Evolutionary conservation across 2,329 filamentous ascomycete species (phyloP).

Genomic region (Zymoseptoria crescenta): DNA sequence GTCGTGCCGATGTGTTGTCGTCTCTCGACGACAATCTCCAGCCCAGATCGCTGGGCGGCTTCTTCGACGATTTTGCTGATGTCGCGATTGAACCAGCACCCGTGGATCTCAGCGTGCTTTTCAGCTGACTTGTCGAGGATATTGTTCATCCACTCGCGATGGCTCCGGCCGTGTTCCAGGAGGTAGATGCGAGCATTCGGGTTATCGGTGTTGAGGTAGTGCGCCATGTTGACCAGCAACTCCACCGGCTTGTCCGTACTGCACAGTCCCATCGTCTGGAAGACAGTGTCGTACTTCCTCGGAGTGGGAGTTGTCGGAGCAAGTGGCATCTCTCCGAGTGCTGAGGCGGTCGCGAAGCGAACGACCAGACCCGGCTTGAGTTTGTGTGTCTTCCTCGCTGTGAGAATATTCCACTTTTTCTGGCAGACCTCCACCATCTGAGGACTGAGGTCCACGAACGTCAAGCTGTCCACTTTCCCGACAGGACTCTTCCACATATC

Average conservation of each 20-base stretch:
- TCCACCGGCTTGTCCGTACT: slow-evolving; percentile 39
- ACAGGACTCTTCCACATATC: slow-evolving; percentile 13
- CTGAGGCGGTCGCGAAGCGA: slow-evolving; percentile 39
- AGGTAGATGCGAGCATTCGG: slow-evolving; percentile 40
- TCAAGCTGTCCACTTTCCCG: slow-evolving; percentile 35
- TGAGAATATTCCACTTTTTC: slow-evolving; percentile 41
- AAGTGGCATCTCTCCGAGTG: slow-evolving; percentile 36
- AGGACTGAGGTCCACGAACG: slow-evolving; percentile 40
- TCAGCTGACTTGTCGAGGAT: slow-evolving; percentile 40
- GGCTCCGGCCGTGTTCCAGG: slow-evolving; percentile 44
- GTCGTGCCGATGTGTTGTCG: slow-evolving; percentile 44
- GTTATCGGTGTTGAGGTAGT: slow-evolving; percentile 32
- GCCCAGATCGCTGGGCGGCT: slow-evolving; percentile 39
- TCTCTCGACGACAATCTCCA: slow-evolving; percentile 40
- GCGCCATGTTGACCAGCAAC: slow-evolving; percentile 38
- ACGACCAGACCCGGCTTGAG: slow-evolving; percentile 19
- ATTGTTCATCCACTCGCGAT: slow-evolving; percentile 42
- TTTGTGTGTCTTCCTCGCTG: slow-evolving; percentile 14
- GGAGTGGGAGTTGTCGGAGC: slow-evolving; percentile 25
- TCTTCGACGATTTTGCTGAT: slow-evolving; percentile 41
- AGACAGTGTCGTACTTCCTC: slow-evolving; percentile 41
- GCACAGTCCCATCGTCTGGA: slow-evolving; percentile 47
- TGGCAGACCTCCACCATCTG: slow-evolving; percentile 43
- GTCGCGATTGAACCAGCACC: slow-evolving; percentile 48
- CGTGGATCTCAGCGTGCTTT: slow-evolving; percentile 42